Base-by-base conservation (phyloP, 2,329 filamentous ascomycete genomes). In the Arachnopeziza araneosa region DNA sequence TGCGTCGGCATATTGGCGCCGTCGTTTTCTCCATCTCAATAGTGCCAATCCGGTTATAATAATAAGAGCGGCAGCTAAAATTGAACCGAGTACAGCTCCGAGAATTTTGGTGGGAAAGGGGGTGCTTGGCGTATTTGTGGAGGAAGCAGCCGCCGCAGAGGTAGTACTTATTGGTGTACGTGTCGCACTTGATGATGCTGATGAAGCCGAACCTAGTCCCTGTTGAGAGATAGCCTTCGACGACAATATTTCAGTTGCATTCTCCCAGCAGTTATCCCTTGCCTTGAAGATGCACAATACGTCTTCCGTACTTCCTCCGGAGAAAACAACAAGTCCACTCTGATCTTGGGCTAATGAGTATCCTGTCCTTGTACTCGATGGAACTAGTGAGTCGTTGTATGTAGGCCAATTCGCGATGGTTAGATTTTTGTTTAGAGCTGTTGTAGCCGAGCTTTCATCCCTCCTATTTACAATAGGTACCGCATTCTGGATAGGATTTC, bases 51-150 rank as follows among this genome's bases (percentile, higher is more conserved):
- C 71, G 0, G 85, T 61, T 21, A 73, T 59, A 17, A 72, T 59
- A 7, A 72, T 60, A 2, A 70, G 75, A 22, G 88, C 85, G 56
- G 91, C 77, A 21, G 89, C 91, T 56, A 90, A 83, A 23, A 96
- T 85, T n/a, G 87, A 86, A 14, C 93, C 92, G 0, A 98, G 80
- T 0, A 90, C 90, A 55, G 90, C 90, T 36, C 90, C 93, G 1
- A 97, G 80, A 26, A 96, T 88, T 8, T 85, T 85, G 66, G 74
- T 60, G 81, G 77, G 71, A 68, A 69, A 60, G 64, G 80, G 75
- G 24, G 68, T 65, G 62, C 70, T 65, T 44, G 36, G 17, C 12
- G 36, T 44, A 3, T 44, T 44, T 58, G 69, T 66, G 12, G 68
- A 67, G 17, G 68, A 66, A n/a, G 70, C 63, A 4, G 69, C 63